A percentile compares a stretch with the other conserved stretches of the same genome.
Conservation (phyloP, 768 basidiomycete genomes). For the Mycena latifolia region DNA sequence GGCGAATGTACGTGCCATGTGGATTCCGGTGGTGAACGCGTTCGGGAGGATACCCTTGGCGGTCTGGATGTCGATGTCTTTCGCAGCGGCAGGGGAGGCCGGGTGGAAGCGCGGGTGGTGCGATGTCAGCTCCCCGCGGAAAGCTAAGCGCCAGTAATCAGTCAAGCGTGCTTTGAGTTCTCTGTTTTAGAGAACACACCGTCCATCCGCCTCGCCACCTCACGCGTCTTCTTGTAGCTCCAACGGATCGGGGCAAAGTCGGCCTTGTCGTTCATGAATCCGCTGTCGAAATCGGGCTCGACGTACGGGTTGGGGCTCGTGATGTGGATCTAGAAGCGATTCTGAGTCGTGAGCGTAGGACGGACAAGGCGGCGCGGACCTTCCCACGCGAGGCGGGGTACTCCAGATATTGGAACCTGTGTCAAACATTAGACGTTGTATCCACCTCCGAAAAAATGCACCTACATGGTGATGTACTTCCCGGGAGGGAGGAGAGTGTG, state of each 20-base stretch:
- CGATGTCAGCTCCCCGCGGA: slow-evolving; percentile 78
- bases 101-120: slow-evolving; percentile 85
- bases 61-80: slow-evolving; percentile 77
- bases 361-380: slow-evolving; percentile 45
- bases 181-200: slow-evolving; percentile 47
- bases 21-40: slow-evolving; percentile 75
- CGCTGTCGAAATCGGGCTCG: slow-evolving; percentile 75
- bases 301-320: slow-evolving; percentile 69
- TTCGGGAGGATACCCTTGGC: slow-evolving; percentile 72
- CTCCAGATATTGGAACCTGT: slow-evolving; percentile 78
- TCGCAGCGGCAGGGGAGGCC: slow-evolving; percentile 67
- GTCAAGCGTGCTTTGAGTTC: neutral
- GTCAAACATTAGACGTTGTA: neutral
- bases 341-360: neutral
- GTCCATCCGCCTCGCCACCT: slow-evolving; percentile 80
- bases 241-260: slow-evolving; percentile 82
- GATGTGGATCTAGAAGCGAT: slow-evolving; percentile 66
- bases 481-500: slow-evolving; percentile 78
- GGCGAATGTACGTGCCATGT: slow-evolving; percentile 62
- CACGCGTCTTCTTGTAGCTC: slow-evolving; percentile 84
- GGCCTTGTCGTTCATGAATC: slow-evolving; percentile 86
- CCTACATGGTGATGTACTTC: slow-evolving; percentile 76
- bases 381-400: slow-evolving; percentile 82
- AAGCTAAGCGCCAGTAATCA: slow-evolving; percentile 53
- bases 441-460: neutral